Base-by-base conservation (phyloP, 2,329 filamentous ascomycete genomes). In the Diplodia seriata region DNA sequence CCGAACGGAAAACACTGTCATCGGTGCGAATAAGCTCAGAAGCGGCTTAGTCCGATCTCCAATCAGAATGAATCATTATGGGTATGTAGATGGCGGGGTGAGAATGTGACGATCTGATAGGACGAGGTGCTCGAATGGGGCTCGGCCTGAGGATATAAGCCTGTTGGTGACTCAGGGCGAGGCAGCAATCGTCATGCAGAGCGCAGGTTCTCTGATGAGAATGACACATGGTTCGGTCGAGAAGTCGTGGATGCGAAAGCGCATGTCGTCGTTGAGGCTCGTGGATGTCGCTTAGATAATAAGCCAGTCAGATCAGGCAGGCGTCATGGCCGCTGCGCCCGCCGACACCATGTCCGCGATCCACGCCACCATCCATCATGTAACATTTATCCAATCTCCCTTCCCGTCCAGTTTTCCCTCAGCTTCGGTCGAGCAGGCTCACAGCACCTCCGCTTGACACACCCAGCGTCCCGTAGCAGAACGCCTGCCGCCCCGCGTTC, bases 321-420 rank as follows among this genome's bases (percentile, higher is more conserved):
- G 64, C 54, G 64, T 38, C 53, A 67, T 38, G 38, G 53, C 4
- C 15, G 40, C 29, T n/a, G n/a, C 20, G 40, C 20, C 18, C 31
- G 43, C 40, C 40, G 29, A 50, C 64, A 50, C 15, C 53, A 33
- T 50, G 53, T 23, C 54, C 23, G n/a, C 20, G 29, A 47, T 40
- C 56, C 18, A 47, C 63, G 63, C 63, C 64, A 56, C 64, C 51
- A 11, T 40, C 40, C 62, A 47, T 29, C 62, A 66, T 57, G 50
- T 55, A 66, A 66, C 54, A 36, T 40, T 29, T 29, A 50, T 54
- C 51, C 50, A 26, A 50, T n/a, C 12, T 2, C 40, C 36, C 20
- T 47, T 50, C 56, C n/a, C 23, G 18, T 26, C 26, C 40, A 14
- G 26, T 18, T 33, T 18, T 47, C 2, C 15, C 8, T 14, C 56